Percentiles rank a stretch among this genome's conserved stretches.
phyloP scores from a whole-genome alignment of 2,329 filamentous ascomycete genomes.

The Chaetothyriales sp. region DNA sequence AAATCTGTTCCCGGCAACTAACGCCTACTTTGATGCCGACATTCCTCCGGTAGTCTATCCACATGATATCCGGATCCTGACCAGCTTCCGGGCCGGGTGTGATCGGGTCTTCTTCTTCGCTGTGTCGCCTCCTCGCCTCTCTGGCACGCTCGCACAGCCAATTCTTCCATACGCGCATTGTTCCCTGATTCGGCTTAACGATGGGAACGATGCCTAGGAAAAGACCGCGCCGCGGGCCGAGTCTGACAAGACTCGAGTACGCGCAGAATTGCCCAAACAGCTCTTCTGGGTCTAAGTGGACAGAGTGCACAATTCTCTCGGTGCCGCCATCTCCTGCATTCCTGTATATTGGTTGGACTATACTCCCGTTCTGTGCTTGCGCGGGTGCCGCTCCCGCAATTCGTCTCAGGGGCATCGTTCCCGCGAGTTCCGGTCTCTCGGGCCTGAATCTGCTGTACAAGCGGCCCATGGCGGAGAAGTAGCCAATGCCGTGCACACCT shows the following conservation, averaged over 20 bases:
- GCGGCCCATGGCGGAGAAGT: slow-evolving; percentile 36
- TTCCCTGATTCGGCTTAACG: slow-evolving; percentile 41
- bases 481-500: slow-evolving; percentile 25
- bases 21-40: slow-evolving; percentile 59
- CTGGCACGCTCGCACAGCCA: slow-evolving; percentile 46
- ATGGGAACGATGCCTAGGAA: slow-evolving; percentile 54
- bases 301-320: slow-evolving; percentile 41
- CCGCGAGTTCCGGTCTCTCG: slow-evolving; percentile 37
- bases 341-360: slow-evolving; percentile 12
- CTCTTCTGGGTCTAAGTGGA: slow-evolving; percentile 56
- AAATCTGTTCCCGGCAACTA: slow-evolving; percentile 33
- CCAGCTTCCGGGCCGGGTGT: slow-evolving; percentile 10
- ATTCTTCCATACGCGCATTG: slow-evolving; percentile 57
- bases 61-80: slow-evolving; percentile 41
- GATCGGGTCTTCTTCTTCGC: slow-evolving; percentile 15
- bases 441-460: slow-evolving; percentile 62
- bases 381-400: slow-evolving; percentile 21
- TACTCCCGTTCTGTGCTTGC: slow-evolving; percentile 7
- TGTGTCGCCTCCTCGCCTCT: slow-evolving; percentile 17
- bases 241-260: slow-evolving; percentile 53
- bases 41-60: slow-evolving; percentile 50
- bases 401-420: slow-evolving; percentile 12
- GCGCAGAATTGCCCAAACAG: slow-evolving; percentile 62
- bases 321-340: slow-evolving; percentile 17
- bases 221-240: slow-evolving; percentile 46